Evolutionary conservation across 1,139 yeast genomes (phyloP).

Genomic region (Meyerozyma elateridarum): DNA sequence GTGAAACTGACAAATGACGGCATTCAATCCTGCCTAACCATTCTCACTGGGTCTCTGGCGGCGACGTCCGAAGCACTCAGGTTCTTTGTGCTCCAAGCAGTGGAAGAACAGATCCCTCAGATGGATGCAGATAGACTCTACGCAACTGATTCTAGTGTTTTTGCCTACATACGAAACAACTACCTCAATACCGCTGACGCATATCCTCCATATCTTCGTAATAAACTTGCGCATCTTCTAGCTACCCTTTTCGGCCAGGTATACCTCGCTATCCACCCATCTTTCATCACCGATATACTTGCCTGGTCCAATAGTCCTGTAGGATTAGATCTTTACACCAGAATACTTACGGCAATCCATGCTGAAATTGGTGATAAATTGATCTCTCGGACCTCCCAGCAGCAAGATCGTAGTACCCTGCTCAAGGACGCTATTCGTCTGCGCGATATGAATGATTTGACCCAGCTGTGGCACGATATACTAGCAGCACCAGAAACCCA

Average conservation of each 20-base stretch:
- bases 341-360: conserved; percentile 73
- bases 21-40: conserved; percentile 67
- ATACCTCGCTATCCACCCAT: conserved; percentile 60
- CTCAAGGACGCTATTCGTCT: conserved; percentile 80
- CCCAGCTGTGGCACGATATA: conserved; percentile 64
- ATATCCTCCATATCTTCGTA: conserved; percentile 65
- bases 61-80: conserved; percentile 49
- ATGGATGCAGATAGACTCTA: conserved; percentile 45
- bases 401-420: conserved; percentile 60
- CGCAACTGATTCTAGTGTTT: conserved; percentile 37
- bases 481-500: conserved; percentile 28
- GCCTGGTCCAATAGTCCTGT: conserved; percentile 33
- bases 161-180: conserved; percentile 30
- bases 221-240: conserved; percentile 73
- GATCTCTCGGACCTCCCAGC: conserved; percentile 59
- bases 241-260: conserved; percentile 66
- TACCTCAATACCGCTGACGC: conserved; percentile 25
- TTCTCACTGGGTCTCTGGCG: conserved; percentile 37
- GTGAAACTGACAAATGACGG: conserved; percentile 76
- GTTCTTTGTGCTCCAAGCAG: conserved; percentile 79
- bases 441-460: conserved; percentile 66
- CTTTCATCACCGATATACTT: conserved; percentile 65
- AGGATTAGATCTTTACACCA: conserved; percentile 71
- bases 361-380: conserved; percentile 92
- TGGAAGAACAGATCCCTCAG: conserved; percentile 57